These are phyloP conservation scores for Gossypium davidsonii DNA, from an alignment of 441 rosid genomes.

Conservation along the genomic window DNA sequence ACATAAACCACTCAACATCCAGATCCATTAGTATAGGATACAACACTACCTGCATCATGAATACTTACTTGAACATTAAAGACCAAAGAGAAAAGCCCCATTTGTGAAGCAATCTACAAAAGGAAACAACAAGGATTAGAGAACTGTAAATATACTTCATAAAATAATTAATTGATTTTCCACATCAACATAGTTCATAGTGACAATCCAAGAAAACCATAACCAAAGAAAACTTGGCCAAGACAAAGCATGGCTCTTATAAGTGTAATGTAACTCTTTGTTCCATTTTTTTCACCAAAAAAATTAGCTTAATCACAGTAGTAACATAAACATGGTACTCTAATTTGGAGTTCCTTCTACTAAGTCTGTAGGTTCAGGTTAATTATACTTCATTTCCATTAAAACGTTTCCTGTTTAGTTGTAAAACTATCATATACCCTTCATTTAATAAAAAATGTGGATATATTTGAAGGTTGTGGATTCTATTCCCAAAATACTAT, in stretches of 20 bases:
- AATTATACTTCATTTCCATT: neutral
- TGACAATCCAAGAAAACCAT: conserved; percentile 6
- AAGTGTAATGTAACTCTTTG: neutral
- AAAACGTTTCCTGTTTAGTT: neutral
- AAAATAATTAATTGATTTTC: neutral
- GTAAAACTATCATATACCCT: neutral
- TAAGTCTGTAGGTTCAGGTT: neutral
- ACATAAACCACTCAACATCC: conserved; percentile 16
- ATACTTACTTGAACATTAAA: conserved; percentile 91
- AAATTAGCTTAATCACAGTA: neutral
- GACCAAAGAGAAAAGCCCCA: conserved; percentile 78
- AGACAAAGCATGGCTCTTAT: neutral
- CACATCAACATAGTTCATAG: conserved; percentile 1
- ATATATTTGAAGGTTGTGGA: conserved; percentile 2
- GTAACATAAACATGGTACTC: neutral
- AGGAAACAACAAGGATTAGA: conserved; percentile 4
- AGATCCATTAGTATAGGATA: conserved; percentile 4
- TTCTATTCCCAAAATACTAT: neutral
- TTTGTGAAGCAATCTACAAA: conserved; percentile 84
- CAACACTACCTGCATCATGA: conserved; percentile 14
- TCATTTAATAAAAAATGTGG: neutral
- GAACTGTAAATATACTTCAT: conserved; percentile 1
- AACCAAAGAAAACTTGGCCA: conserved; percentile 8
- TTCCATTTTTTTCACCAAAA: neutral
- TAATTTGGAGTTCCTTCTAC: conserved; percentile 2